Evolutionary conservation across 2,329 filamentous ascomycete genomes (phyloP).

Genomic region (Didymella arachidicola): DNA sequence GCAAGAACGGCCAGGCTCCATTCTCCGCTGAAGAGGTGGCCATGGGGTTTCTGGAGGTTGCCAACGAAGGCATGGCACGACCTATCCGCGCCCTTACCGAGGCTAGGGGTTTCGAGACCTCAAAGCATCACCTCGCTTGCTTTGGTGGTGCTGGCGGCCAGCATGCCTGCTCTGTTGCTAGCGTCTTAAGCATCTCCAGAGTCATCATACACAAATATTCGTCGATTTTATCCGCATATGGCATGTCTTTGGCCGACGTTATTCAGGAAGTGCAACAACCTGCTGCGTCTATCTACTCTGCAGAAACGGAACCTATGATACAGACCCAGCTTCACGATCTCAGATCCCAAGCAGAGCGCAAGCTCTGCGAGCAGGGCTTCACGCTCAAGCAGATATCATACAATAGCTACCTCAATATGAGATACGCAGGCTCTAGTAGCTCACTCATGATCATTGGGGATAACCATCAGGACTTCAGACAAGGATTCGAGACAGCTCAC

Average conservation of each 20-base stretch:
- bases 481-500: slow-evolving; percentile 6
- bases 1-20: slow-evolving; percentile 69
- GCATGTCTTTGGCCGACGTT: slow-evolving; percentile 80
- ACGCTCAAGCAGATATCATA: slow-evolving; percentile 4
- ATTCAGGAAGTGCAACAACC: slow-evolving; percentile 6
- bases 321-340: slow-evolving; percentile 1
- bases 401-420: slow-evolving; percentile 11
- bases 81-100: slow-evolving; percentile 88
- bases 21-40: slow-evolving; percentile 74
- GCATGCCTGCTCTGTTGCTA: slow-evolving; percentile 85
- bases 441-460: slow-evolving; percentile 6
- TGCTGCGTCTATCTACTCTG: not conserved
- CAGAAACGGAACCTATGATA: not conserved
- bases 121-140: slow-evolving; percentile 81
- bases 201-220: slow-evolving; percentile 85
- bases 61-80: slow-evolving; percentile 85
- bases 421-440: slow-evolving; percentile 8
- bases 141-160: slow-evolving; percentile 91
- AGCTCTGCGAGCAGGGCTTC: slow-evolving; percentile 10
- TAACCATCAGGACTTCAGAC: slow-evolving; percentile 2
- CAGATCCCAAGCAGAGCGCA: slow-evolving; percentile 3
- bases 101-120: slow-evolving; percentile 86
- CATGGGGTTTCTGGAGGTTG: slow-evolving; percentile 83
- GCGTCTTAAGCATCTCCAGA: slow-evolving; percentile 78
- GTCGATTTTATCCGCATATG: slow-evolving; percentile 85